A percentile compares a stretch with the other conserved stretches of the same genome.
phyloP scores from a whole-genome alignment of 257 asterid genomes.

The Nicotiana noctiflora region DNA sequence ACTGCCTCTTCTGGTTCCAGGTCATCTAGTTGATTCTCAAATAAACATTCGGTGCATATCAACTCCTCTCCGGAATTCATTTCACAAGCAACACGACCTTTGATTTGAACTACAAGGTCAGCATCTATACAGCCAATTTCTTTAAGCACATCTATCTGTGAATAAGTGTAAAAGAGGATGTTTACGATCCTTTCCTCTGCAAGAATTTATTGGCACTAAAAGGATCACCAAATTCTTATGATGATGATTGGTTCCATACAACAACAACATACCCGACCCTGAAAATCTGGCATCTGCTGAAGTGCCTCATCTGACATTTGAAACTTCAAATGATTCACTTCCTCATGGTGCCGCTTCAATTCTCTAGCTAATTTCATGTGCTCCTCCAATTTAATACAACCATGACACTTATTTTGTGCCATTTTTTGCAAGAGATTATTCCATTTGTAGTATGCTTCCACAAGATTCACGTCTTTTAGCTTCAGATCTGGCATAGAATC shows the following conservation, averaged over 20 bases:
- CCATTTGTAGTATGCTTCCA: slow-evolving; percentile 61
- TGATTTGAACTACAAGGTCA: slow-evolving; percentile 92
- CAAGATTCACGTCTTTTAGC: slow-evolving; percentile 59
- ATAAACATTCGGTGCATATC: slow-evolving; percentile 93
- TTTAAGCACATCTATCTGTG: slow-evolving; percentile 92
- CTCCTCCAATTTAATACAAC: slow-evolving; percentile 81
- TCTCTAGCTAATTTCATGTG: slow-evolving; percentile 72
- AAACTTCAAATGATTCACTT: slow-evolving; percentile 65
- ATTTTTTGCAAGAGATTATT: slow-evolving; percentile 70
- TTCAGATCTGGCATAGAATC: slow-evolving; percentile 61
- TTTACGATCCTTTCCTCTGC: background rate
- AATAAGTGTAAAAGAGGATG: slow-evolving; percentile 21
- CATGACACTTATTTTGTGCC: slow-evolving; percentile 86
- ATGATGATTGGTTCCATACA: slow-evolving; percentile 18
- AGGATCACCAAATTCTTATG: background rate
- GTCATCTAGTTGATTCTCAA: slow-evolving; percentile 90
- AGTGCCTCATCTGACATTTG: slow-evolving; percentile 99
- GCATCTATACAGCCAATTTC: slow-evolving; percentile 84
- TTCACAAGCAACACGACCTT: slow-evolving; percentile 99
- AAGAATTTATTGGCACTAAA: background rate
- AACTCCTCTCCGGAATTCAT: slow-evolving; percentile 99
- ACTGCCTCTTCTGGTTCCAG: slow-evolving; percentile 99
- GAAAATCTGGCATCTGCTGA: slow-evolving; percentile 98
- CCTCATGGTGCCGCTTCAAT: slow-evolving; percentile 53
- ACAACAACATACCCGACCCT: slow-evolving; percentile 60